Evolutionary conservation across 2,329 filamentous ascomycete genomes (phyloP).

Genomic region (Calonectria pseudoreteaudii): DNA sequence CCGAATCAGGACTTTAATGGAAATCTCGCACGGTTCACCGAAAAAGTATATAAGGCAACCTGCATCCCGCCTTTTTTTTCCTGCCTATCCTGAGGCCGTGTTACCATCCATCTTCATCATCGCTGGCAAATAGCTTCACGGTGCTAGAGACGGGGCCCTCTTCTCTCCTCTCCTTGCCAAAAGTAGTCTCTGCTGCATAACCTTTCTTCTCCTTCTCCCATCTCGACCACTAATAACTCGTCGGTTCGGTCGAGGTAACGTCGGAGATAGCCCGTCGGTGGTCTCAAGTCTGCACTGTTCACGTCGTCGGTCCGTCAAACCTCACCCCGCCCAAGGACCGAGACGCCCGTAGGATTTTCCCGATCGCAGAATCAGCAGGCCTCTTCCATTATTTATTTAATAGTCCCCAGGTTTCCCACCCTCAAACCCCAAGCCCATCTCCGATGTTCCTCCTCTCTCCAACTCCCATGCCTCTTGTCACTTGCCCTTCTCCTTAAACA

Average conservation of each 20-base stretch:
- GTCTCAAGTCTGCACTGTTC: not conserved
- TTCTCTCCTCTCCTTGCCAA: not conserved
- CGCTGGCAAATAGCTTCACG: conserved; percentile 1
- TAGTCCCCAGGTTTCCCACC: not conserved
- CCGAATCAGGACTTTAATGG: not conserved
- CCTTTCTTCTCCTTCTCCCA: too few species aligned
- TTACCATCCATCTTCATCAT: not conserved
- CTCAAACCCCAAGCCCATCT: not conserved
- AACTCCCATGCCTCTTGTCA: not conserved
- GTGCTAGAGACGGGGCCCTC: not conserved
- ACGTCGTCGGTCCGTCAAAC: not conserved
- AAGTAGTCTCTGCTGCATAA: not conserved
- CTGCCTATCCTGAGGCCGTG: conserved; percentile 16
- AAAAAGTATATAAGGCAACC: conserved; percentile 11
- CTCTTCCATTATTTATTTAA: not conserved
- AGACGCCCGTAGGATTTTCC: not conserved
- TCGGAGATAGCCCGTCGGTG: not conserved
- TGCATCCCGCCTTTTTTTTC: conserved; percentile 2
- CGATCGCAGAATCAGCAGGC: not conserved
- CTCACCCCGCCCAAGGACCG: not conserved
- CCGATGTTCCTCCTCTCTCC: too few species aligned
- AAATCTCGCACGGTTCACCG: conserved; percentile 6
- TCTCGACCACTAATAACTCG: not conserved
- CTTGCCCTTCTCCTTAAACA: not conserved
- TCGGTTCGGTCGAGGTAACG: not conserved